A percentile compares a stretch with the other conserved stretches of the same genome.
These are phyloP conservation scores for Schwanniomyces sp. DNA, from an alignment of 805 yeast species.

Conservation along the genomic window DNA sequence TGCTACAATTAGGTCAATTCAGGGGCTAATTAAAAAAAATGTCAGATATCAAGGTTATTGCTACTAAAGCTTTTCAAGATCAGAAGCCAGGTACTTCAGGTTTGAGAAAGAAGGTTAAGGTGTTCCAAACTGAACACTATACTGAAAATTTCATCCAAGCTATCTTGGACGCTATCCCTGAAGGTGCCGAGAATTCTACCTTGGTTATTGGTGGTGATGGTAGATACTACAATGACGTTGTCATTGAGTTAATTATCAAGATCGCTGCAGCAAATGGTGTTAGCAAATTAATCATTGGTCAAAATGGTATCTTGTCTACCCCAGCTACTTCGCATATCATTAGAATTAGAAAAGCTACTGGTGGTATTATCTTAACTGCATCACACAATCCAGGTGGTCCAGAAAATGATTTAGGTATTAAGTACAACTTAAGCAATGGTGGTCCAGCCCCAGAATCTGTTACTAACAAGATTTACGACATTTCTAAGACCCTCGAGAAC, in stretches of 20 bases:
- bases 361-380: slow-evolving; percentile 95
- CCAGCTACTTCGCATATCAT: slow-evolving; percentile 97
- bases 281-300: slow-evolving; percentile 79
- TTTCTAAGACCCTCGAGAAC: slow-evolving; percentile 53
- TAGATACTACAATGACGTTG: slow-evolving; percentile 81
- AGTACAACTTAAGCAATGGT: slow-evolving; percentile 91
- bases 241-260: slow-evolving; percentile 76
- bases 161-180: slow-evolving; percentile 82
- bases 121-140: slow-evolving; percentile 76
- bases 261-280: slow-evolving; percentile 94
- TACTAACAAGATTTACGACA: slow-evolving; percentile 81
- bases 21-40: not conserved
- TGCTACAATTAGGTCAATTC: not conserved
- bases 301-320: slow-evolving; percentile 84
- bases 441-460: slow-evolving; percentile 98
- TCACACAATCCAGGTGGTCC: slow-evolving; percentile 99
- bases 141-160: slow-evolving; percentile 95
- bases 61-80: slow-evolving; percentile 76
- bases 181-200: slow-evolving; percentile 71
- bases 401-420: slow-evolving; percentile 86
- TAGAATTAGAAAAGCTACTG: slow-evolving; percentile 73
- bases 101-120: slow-evolving; percentile 83
- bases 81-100: slow-evolving; percentile 99
- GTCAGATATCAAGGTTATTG: slow-evolving; percentile 11
- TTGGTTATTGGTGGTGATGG: slow-evolving; percentile 98